Evolutionary conservation across 805 yeast genomes (phyloP), one percentile per base, ranked within the genome.

Genomic region (Ogataea sp.): DNA sequence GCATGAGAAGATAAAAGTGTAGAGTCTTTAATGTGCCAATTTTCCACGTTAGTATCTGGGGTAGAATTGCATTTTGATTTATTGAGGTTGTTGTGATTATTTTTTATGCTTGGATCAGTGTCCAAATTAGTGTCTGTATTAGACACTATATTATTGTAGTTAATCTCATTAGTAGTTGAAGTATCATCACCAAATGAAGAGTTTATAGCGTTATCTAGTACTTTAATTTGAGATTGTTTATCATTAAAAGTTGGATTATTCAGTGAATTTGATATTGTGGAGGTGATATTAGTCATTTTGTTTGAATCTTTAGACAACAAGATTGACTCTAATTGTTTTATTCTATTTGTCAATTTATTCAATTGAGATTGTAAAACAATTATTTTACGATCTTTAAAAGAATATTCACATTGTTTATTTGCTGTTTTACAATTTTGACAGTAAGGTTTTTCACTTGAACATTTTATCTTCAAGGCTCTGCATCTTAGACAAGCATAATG

Each of bases 401-500:
- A 54, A 34, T 56, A 56, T 13, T 43, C 41, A 28, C 61, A 56
- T 3, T 49, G 46, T 20, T 46, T 46, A 20, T 46, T 43, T 6
- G 53, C 40, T 21, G 43, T 30, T 21, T 42, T 41, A 48, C 61
- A 56, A 32, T 48, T 52, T 40, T 47, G 49, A 42, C 61, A 56
- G 16, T 46, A 38, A 8, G 61, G 61, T 36, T 53, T 54, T 26
- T 43, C 53, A 31, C 78, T 77, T 16, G 71, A 61, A 48, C 78
- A 72, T 50, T 71, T 71, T 44, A 71, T 67, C 51, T 72, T 72
- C 45, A 70, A 75, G 25, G 61, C 50, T 34, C 75, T 55, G 51
- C 78, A 72, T 30, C 77, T 57, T 32, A 67, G 67, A 45, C 78
- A 72, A 14, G 78, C 78, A 42, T 53, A 49, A 40, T 56, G 61